A percentile compares a stretch with the other conserved stretches of the same genome.
Evolutionary conservation across 495 filamentous ascomycete species (phyloP).

Genomic region (Articulospora tetracladia): DNA sequence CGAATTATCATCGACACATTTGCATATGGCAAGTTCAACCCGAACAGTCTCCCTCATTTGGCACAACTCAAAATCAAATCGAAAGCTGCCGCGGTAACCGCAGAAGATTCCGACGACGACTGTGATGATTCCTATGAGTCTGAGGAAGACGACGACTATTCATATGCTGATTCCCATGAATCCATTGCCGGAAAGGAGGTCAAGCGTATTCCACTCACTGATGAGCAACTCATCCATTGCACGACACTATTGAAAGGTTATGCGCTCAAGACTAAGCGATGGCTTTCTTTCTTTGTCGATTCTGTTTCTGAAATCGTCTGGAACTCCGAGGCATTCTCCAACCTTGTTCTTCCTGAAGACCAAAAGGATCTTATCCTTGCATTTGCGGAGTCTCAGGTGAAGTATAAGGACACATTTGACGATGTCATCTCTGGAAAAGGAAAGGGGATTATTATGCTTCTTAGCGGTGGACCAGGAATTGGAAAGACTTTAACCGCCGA

Average conservation of each 20-base stretch:
- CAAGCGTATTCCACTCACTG: constrained; percentile 14
- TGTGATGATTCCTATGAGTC: neutral
- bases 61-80: constrained; percentile 27
- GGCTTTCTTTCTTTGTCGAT: constrained; percentile 25
- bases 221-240: constrained; percentile 12
- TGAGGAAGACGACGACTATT: constrained; percentile 5
- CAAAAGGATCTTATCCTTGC: constrained; percentile 22
- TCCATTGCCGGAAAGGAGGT: neutral
- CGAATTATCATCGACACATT: constrained; percentile 86
- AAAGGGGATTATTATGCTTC: constrained; percentile 22
- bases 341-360: constrained; percentile 18
- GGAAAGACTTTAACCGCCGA: constrained; percentile 59
- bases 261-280: constrained; percentile 24
- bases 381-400: constrained; percentile 19
- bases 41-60: constrained; percentile 37
- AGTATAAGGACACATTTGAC: constrained; percentile 18
- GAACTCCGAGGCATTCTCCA: constrained; percentile 17
- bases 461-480: constrained; percentile 47
- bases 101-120: neutral
- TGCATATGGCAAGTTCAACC: constrained; percentile 79
- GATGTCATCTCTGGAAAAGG: constrained; percentile 25
- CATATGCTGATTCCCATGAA: neutral
- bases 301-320: constrained; percentile 30
- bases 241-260: constrained; percentile 10
- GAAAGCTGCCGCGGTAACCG: constrained; percentile 37